Evolutionary conservation across 2,329 filamentous ascomycete genomes (phyloP).

Genomic region (Colletotrichum tamarilloi): DNA sequence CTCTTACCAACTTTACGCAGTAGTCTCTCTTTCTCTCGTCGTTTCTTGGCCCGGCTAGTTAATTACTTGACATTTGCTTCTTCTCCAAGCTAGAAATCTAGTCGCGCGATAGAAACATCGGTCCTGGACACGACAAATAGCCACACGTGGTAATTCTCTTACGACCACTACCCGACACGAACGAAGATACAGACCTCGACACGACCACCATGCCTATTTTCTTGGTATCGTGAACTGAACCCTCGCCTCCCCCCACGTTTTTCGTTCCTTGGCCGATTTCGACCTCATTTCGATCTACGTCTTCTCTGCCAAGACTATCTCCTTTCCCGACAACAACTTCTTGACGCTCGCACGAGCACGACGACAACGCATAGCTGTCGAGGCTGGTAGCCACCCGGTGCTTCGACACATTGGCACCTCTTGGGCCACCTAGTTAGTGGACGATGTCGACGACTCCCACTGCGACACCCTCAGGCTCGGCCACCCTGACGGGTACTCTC

Average conservation of each 20-base stretch:
- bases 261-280: not conserved
- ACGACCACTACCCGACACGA: not conserved
- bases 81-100: not conserved
- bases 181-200: not conserved
- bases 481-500: constrained; percentile 31
- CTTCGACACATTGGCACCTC: not conserved
- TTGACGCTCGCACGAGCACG: not conserved
- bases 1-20: not conserved
- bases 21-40: not conserved
- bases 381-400: not conserved
- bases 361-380: not conserved
- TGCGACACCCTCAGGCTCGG: constrained; percentile 31
- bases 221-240: constrained; percentile 13
- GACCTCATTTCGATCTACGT: not conserved
- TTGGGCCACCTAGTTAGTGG: not conserved
- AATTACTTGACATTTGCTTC: not conserved
- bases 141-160: not conserved
- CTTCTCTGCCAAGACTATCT: not conserved
- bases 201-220: not conserved
- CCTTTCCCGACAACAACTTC: not conserved
- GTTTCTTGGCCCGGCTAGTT: not conserved
- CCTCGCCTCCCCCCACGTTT: not conserved
- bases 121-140: not conserved
- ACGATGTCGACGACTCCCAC: constrained; percentile 29
- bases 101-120: not conserved